Evolutionary conservation across 345 rosid genomes (phyloP).

Genomic region (Dimocarpus longan): DNA sequence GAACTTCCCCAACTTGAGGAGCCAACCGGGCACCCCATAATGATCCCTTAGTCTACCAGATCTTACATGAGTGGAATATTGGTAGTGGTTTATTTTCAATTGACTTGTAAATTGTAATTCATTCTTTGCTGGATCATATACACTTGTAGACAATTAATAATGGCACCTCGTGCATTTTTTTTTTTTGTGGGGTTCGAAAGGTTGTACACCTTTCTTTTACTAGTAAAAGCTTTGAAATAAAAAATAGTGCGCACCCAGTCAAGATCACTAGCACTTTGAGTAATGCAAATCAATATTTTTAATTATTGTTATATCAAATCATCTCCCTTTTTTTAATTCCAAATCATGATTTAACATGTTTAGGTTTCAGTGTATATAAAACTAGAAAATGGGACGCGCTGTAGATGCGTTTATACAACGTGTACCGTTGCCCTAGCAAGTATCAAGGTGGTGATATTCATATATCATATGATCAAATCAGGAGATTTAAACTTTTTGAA

Average conservation of each 20-base stretch:
- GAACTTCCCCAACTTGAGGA: slow-evolving; percentile 47
- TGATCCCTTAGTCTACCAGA: background rate
- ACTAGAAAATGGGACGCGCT: background rate
- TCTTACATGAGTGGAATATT: background rate
- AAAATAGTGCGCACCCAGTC: slow-evolving; percentile 38
- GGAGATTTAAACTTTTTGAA: background rate
- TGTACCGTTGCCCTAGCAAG: background rate
- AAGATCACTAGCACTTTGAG: slow-evolving; percentile 27
- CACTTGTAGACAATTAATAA: background rate
- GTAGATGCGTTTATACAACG: background rate
- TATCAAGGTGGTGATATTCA: background rate
- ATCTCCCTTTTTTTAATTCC: slow-evolving; percentile 5
- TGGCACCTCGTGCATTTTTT: background rate
- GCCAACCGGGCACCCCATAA: slow-evolving; percentile 41
- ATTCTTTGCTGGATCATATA: too few relatives aligned
- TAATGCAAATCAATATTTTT: slow-evolving; percentile 20
- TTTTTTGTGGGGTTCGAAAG: slow-evolving; percentile 38
- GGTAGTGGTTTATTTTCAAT: background rate
- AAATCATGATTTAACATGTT: background rate
- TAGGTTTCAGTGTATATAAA: background rate
- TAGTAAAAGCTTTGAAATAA: slow-evolving; percentile 27
- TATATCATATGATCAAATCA: background rate
- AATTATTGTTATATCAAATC: background rate
- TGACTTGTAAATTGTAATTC: slow-evolving; percentile 7
- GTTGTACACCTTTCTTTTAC: slow-evolving; percentile 42